Evolutionary conservation across 2,329 filamentous ascomycete species (phyloP), one percentile per base, ranked within the genome.

Genomic region (Colletotrichum echinochloae): DNA sequence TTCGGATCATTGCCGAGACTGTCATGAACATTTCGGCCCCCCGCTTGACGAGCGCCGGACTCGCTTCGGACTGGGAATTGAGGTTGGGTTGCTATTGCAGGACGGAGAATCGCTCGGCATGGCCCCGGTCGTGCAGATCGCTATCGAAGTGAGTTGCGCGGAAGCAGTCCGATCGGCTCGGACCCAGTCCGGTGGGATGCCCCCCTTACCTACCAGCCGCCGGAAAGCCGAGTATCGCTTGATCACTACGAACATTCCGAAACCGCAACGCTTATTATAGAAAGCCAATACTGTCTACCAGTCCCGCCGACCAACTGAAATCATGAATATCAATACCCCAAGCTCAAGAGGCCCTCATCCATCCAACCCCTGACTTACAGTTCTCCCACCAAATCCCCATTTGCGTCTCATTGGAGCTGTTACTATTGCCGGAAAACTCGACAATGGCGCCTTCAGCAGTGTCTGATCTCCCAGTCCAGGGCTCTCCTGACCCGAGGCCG

Each of bases 401-500:
- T 20, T 6, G 39, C 23, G 16, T 6, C 6, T 35, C 20, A 11
- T 37, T 14, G 12, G 4, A 60, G n/a, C 28, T 33, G 6, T 26
- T 18, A 48, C 30, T 23, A 23, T n/a, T 20, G 7, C 12, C 39
- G 20, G 3, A 18, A 28, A 26, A 23, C 23, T 65, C 18, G 28
- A 60, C 18, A 33, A 67, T 67, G 59, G 59, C 65, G 5, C 65
- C 59, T 8, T 60, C 39, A 1, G 20, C 61, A 14, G 28, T 64
- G 3, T 67, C 59, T 26, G 65, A 67, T 26, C 20, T 55, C 5
- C 9, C 51, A 12, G 9, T 3, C 1, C 51, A 23, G 8, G 41
- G 7, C 12, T 26, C 37, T 30, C 35, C 65, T 23, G 33, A n/a
- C 20, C n/a, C 20, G 41, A 81, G 81, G 76, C 80, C 79, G 1